Evolutionary conservation across 2,329 filamentous ascomycete genomes (phyloP).

Genomic region (Zymoseptoria pseudotritici): DNA sequence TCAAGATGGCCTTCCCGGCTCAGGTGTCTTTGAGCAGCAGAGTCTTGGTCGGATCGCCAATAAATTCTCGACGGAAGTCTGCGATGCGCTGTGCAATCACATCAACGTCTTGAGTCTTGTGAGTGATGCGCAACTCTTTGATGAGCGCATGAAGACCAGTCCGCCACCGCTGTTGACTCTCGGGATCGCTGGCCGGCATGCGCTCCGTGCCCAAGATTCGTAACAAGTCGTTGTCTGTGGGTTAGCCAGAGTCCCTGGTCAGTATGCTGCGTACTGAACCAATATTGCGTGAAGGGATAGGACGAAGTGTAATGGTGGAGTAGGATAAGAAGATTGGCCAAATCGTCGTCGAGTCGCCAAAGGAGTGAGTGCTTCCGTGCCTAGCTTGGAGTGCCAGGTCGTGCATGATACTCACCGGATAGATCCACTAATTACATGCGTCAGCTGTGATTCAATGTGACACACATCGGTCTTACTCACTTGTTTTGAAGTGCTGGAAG

Average conservation of each 20-base stretch:
- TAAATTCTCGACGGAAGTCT: slow-evolving; percentile 57
- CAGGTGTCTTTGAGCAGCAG: slow-evolving; percentile 30
- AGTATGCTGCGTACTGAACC: slow-evolving; percentile 11
- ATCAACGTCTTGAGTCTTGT: slow-evolving; percentile 55
- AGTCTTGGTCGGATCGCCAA: slow-evolving; percentile 57
- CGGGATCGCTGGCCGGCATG: slow-evolving; percentile 19
- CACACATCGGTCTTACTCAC: neutral
- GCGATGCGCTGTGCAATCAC: slow-evolving; percentile 61
- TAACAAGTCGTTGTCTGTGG: slow-evolving; percentile 27
- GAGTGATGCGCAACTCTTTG: slow-evolving; percentile 50
- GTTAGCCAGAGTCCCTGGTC: slow-evolving; percentile 23
- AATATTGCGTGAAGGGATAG: neutral
- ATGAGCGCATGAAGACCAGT: slow-evolving; percentile 56
- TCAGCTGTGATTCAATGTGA: neutral
- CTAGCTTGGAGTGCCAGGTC: neutral
- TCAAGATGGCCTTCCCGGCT: neutral
- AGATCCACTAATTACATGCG: neutral
- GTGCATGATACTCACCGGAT: neutral
- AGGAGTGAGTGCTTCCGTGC: neutral
- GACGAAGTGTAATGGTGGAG: neutral
- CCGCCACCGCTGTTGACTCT: slow-evolving; percentile 43
- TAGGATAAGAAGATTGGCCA: neutral
- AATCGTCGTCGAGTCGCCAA: neutral
- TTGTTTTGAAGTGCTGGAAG: slow-evolving; percentile 69
- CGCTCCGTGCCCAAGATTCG: slow-evolving; percentile 22